phyloP scores from a whole-genome alignment of 108 stramenopile species.

The Hondaea fermentalgiana region DNA sequence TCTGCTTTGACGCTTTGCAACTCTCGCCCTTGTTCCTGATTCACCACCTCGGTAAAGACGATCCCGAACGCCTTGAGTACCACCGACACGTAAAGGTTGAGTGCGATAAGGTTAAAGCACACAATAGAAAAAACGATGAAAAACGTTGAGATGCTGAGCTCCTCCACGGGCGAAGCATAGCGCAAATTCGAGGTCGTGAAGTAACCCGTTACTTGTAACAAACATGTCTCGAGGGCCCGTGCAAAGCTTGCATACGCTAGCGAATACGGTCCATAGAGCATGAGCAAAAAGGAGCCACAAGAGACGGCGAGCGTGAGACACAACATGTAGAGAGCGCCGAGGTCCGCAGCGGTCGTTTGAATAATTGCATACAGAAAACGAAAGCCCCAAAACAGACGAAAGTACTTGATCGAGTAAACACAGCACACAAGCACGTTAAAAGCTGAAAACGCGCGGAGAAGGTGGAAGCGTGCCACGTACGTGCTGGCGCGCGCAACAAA shows the following conservation, averaged over 20 bases:
- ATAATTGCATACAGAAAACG: neutral
- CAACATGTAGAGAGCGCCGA: neutral
- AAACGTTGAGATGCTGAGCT: neutral
- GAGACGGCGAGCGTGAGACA: neutral
- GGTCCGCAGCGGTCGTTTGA: neutral
- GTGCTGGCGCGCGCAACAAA: neutral
- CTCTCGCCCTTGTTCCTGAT: neutral
- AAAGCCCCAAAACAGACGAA: slow-evolving; percentile 12
- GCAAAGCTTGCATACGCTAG: neutral
- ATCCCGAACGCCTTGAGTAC: slow-evolving; percentile 8
- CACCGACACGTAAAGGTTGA: neutral
- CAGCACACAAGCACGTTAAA: neutral
- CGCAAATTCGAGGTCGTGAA: neutral
- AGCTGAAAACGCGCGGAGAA: neutral
- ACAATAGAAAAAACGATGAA: neutral
- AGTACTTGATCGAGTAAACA: neutral
- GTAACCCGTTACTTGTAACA: neutral
- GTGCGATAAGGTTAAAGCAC: neutral
- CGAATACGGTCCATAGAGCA: neutral
- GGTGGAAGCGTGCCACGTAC: neutral
- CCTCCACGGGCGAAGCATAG: neutral
- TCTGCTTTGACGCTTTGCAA: neutral
- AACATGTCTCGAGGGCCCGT: neutral
- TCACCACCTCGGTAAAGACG: neutral
- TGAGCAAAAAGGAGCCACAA: neutral